Evolutionary conservation across 345 rosid species (phyloP), one percentile per base, ranked within the genome.

Genomic region (Excoecaria agallocha): DNA sequence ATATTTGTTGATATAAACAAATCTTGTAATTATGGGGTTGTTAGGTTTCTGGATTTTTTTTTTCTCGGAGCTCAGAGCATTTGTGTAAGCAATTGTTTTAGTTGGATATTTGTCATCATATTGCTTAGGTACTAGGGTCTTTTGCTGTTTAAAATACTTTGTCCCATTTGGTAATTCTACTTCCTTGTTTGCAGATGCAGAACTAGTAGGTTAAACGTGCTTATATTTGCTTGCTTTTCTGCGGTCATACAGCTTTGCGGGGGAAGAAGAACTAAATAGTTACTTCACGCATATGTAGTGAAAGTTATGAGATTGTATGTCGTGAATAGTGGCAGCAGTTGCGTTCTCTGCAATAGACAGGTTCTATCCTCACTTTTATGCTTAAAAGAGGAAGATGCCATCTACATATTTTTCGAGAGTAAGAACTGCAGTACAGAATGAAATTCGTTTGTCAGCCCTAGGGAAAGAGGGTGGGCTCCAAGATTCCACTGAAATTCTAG

Each of bases 301-400:
- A 66, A 76, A 82, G 85, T 82, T 84, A 88, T 86, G 94, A 85
- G 78, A 75, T 78, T 84, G 77, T 79, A 66, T 69, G 62, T 76
- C 60, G 74, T 69, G 55, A 60, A 24, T 68, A 8, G 77, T 77
- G 82, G 77, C 79, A 62, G 66, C 73, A 51, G 76, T 79, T 58
- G 76, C 74, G 69, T 81, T 81, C 78, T 72, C 25, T 64, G 39
- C 73, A 25, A 56, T 74, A 71, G 79, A 59, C 38, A 35, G 75
- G 70, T 80, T 66, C 74, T 17, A 66, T 71, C 72, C 12, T 59
- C 72, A 52, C 60, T 72, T 73, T 74, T 81, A 68, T 65, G 76
- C 64, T 78, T 77, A 78, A 80, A 81, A 66, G 80, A 81, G n/a
- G 81, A 86, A 84, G 86, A 93, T 93, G 98, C 84, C 89, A 49